Percentiles rank a stretch among this genome's conserved stretches.
These are phyloP conservation scores for Solanum arcanum DNA, from an alignment of 257 asterid genomes.

Conservation along the genomic window DNA sequence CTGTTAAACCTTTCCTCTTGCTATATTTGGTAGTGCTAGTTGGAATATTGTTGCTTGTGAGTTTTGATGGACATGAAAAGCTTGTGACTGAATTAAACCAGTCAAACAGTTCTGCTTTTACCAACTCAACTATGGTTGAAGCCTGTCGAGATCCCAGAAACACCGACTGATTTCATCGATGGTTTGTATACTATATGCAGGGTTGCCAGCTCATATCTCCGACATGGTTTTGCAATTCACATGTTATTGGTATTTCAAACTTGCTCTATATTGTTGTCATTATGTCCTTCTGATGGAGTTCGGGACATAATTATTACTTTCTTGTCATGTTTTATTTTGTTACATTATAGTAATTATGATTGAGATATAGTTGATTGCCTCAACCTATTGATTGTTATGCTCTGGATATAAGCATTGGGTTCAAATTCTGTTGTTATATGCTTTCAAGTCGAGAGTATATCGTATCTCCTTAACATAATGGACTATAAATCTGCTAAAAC, in stretches of 20 bases:
- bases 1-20: too few species aligned
- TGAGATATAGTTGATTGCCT: not conserved
- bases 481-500: not conserved
- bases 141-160: slow-evolving; percentile 55
- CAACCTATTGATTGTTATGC: not conserved
- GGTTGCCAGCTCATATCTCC: too few species aligned
- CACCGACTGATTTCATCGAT: slow-evolving; percentile 72
- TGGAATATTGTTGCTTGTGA: too few species aligned
- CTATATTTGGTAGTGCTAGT: too few species aligned
- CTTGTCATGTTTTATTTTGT: not conserved
- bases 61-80: slow-evolving; percentile 28
- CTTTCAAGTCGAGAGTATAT: not conserved
- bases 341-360: not conserved
- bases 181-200: slow-evolving; percentile 45
- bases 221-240: too few species aligned
- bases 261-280: too few species aligned
- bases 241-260: too few species aligned
- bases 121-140: slow-evolving; percentile 95
- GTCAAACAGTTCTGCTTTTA: slow-evolving; percentile 60
- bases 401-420: not conserved
- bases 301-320: not conserved
- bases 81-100: slow-evolving; percentile 73
- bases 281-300: too few species aligned
- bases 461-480: not conserved
- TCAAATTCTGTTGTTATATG: not conserved